A percentile compares a stretch with the other conserved stretches of the same genome.
These are phyloP conservation scores for Dispira simplex DNA, from an alignment of 192 early-diverging fungal genomes.

Conservation along the genomic window DNA sequence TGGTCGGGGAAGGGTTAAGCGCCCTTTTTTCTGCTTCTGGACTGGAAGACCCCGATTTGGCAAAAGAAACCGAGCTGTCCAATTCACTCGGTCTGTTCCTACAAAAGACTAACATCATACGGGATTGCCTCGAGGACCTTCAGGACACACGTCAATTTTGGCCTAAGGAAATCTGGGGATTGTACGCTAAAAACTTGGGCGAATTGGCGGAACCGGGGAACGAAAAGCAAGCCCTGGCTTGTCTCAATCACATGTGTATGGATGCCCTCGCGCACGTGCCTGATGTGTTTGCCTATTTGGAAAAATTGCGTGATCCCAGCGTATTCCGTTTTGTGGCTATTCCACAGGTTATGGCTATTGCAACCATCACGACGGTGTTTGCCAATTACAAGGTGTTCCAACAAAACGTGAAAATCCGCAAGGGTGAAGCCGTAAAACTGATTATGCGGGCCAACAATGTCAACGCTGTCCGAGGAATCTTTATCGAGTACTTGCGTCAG, in stretches of 20 bases:
- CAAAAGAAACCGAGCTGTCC: conserved; percentile 36
- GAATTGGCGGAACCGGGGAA: conserved; percentile 57
- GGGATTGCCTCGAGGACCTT: conserved; percentile 88
- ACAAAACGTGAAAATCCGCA: conserved; percentile 83
- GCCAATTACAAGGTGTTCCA: conserved; percentile 72
- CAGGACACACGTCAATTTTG: conserved; percentile 85
- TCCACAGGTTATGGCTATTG: conserved; percentile 99
- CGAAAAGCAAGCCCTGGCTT: conserved; percentile 48
- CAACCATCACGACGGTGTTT: conserved; percentile 73
- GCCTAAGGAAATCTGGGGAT: conserved; percentile 87
- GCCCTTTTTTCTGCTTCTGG: conserved; percentile 77
- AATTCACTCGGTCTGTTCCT: conserved; percentile 97
- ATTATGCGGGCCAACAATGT: conserved; percentile 39
- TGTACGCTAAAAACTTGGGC: conserved; percentile 57
- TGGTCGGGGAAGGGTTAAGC: conserved; percentile 87
- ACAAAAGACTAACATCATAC: conserved; percentile 97
- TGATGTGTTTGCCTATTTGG: conserved; percentile 76
- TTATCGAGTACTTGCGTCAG: conserved; percentile 42
- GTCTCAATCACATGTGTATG: conserved; percentile 75
- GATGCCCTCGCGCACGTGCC: conserved; percentile 78
- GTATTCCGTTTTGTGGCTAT: conserved; percentile 95
- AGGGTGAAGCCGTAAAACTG: conserved; percentile 60
- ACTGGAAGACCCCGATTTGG: conserved; percentile 46
- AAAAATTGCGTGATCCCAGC: conserved; percentile 51
- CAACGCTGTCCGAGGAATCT: conserved; percentile 42